Evolutionary conservation across 1,284 basidiomycete genomes (phyloP).

Genomic region (Sutorius eximius): DNA sequence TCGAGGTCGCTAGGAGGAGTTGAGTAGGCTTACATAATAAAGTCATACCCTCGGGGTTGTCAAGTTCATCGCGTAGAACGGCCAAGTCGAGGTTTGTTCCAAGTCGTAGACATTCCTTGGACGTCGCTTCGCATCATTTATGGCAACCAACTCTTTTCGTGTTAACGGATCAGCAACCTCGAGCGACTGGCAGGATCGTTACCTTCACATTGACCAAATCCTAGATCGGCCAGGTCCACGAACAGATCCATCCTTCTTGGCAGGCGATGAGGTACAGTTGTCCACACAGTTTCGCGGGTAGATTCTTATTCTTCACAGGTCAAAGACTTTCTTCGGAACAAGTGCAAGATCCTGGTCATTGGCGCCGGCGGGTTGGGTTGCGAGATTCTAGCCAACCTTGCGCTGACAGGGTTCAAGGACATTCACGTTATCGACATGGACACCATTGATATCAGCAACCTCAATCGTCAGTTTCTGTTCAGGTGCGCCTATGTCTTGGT

Average conservation of each 20-base stretch:
- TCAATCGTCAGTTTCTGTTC: conserved; percentile 98
- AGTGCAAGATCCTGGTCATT: conserved; percentile 94
- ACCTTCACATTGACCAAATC: conserved; percentile 79
- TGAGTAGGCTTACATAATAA: conserved; percentile 28
- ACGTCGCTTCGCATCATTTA: conserved; percentile 19
- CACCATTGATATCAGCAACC: conserved; percentile 98
- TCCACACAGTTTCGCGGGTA: conserved; percentile 7
- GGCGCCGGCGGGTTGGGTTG: conserved; percentile 95
- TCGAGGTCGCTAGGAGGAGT: background rate
- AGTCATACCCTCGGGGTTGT: background rate
- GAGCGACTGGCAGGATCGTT: conserved; percentile 70
- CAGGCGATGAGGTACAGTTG: conserved; percentile 65
- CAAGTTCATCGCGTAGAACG: background rate
- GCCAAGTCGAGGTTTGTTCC: background rate
- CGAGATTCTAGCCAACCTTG: conserved; percentile 92
- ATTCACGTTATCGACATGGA: conserved; percentile 99
- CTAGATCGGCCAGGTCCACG: conserved; percentile 79
- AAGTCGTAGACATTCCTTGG: conserved; percentile 19
- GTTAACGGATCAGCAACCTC: conserved; percentile 33
- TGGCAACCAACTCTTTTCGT: conserved; percentile 32
- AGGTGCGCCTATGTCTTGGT: conserved; percentile 57
- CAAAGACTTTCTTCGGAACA: conserved; percentile 80
- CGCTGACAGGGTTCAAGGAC: conserved; percentile 92
- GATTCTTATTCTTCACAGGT: conserved; percentile 51
- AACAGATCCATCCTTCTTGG: conserved; percentile 71